These are phyloP conservation scores for Verbena officinalis DNA, from an alignment of 257 asterid species.

Conservation along the genomic window DNA sequence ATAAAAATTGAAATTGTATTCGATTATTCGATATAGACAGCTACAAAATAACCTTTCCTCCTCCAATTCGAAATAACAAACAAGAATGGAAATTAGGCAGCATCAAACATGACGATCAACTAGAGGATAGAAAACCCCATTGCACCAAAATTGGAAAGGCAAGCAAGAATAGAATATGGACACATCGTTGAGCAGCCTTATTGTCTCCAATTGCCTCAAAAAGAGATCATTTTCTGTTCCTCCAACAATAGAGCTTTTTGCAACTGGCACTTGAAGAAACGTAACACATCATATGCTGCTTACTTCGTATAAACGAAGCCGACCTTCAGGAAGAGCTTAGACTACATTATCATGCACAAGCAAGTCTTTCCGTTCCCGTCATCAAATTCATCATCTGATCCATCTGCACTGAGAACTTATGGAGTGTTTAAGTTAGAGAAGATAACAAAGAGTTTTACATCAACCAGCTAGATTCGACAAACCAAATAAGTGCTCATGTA, in stretches of 20 bases:
- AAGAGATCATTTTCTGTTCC: slow-evolving; percentile 7
- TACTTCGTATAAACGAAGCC: slow-evolving; percentile 1
- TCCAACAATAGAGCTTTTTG: slow-evolving; percentile 23
- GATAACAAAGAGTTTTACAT: background rate
- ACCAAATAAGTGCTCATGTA: too few relatives aligned
- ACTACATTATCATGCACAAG: slow-evolving; percentile 84
- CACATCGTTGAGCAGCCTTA: slow-evolving; percentile 33
- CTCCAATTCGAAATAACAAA: slow-evolving; percentile 22
- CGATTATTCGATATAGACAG: slow-evolving; percentile 38
- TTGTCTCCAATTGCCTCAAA: slow-evolving; percentile 29
- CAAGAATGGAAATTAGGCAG: slow-evolving; percentile 22
- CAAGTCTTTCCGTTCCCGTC: slow-evolving; percentile 57
- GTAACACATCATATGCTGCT: slow-evolving; percentile 28
- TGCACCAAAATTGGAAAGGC: slow-evolving; percentile 44
- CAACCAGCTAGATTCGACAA: too few relatives aligned
- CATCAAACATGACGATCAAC: slow-evolving; percentile 32
- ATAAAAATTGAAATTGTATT: slow-evolving; percentile 23
- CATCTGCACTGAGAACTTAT: slow-evolving; percentile 66
- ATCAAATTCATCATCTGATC: slow-evolving; percentile 77
- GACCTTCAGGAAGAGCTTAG: slow-evolving; percentile 10
- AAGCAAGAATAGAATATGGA: slow-evolving; percentile 32
- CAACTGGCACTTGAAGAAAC: slow-evolving; percentile 28
- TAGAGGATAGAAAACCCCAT: slow-evolving; percentile 21
- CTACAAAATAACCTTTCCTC: slow-evolving; percentile 31
- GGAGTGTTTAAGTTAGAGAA: slow-evolving; percentile 31